Conservation (phyloP, 768 basidiomycete species). For the Cystoderma amianthinum region DNA sequence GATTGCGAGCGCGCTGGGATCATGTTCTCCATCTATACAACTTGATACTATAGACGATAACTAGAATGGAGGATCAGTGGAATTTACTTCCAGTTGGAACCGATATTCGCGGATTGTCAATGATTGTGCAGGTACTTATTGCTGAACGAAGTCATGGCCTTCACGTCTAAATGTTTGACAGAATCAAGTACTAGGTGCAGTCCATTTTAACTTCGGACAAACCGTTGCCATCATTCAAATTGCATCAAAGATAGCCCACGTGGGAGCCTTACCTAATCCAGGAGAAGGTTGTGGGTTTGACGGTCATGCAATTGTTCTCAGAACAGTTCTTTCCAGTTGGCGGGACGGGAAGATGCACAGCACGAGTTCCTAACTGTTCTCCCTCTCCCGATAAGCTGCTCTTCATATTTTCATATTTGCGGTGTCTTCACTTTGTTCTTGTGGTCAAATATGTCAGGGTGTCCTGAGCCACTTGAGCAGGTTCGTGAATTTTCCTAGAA, state of each 20-base stretch:
- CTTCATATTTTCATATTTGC: not conserved
- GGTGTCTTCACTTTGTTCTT: not conserved
- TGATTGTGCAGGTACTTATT: too few species aligned
- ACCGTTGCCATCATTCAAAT: too few species aligned
- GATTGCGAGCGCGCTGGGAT: too few species aligned
- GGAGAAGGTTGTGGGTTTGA: not conserved
- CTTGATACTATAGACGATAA: too few species aligned
- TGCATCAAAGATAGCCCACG: not conserved
- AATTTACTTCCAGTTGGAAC: too few species aligned
- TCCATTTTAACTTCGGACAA: too few species aligned
- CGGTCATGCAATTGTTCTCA: not conserved
- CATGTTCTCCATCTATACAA: too few species aligned
- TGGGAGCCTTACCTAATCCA: not conserved
- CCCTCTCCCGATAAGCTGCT: not conserved
- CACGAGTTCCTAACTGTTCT: slow-evolving; percentile 2
- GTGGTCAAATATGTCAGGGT: slow-evolving; percentile 14
- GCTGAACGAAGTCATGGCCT: too few species aligned
- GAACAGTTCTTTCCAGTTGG: not conserved
- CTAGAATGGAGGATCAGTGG: too few species aligned
- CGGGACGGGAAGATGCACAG: not conserved
- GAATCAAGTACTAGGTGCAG: too few species aligned
- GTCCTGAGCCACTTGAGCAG: slow-evolving; percentile 24
- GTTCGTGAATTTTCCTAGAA: slow-evolving; percentile 8
- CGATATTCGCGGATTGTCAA: too few species aligned
- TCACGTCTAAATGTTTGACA: too few species aligned